Base-by-base conservation (phyloP, 2,329 filamentous ascomycete species). In the Cercospora zeae-maydis region DNA sequence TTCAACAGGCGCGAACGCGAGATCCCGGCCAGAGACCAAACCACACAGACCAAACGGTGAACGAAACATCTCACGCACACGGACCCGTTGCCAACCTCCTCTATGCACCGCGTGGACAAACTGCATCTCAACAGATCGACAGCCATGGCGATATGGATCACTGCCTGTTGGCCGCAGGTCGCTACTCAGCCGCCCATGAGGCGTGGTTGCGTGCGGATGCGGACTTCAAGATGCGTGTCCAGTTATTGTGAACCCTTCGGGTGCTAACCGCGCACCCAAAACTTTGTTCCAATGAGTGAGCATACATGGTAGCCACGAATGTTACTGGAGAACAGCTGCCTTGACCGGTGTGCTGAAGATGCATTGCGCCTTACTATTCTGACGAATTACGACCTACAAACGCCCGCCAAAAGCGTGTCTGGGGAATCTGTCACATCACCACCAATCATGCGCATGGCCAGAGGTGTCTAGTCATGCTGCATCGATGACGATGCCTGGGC, bases 1-100 rank as follows among this genome's bases (percentile, higher is more conserved):
- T 52, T 19, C 47, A 57, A 45, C 47, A 57, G 33, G 30, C 31
- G 53, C 42, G 33, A 34, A 39, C 24, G 34, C 33, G 37, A 37
- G 53, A 37, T 34, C 53, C 34, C 14, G 19, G 42, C 51, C 39
- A 33, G 47, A 52, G 30, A 13, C n/a, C 21, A 56, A 56, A 24
- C 37, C 31, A 47, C 39, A 49, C 45, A 16, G 37, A 31, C 56
- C 37, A 49, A 58, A 58, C 45, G 56, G 56, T 51, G 56, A 49
- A 58, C 56, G 33, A 42, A 34, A 37, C 56, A 39, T 13, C 31
- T 45, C 39, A 16, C 39, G 39, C 39, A 16, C 21, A 21, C 39
- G 39, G 39, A 45, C 19, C 39, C 39, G 16, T 45, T 19, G 21
- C 39, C 39, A 45, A 24, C 39, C 39, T 24, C 39, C 19, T 45